phyloP scores from a whole-genome alignment of 2,329 filamentous ascomycete species.

The Xylariales sp. region DNA sequence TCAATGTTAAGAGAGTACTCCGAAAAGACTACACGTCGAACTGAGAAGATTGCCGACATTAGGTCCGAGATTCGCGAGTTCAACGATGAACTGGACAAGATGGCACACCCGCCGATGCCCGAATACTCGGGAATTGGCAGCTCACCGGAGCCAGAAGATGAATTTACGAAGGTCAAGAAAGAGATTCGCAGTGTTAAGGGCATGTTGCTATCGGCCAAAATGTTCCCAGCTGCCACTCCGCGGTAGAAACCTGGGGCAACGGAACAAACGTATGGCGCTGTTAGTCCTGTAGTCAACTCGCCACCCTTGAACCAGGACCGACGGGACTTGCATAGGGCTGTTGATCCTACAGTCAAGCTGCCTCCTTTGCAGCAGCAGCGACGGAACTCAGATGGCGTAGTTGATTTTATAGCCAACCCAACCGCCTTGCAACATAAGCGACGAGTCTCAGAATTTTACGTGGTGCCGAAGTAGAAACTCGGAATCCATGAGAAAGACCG shows the following conservation, averaged over 20 bases:
- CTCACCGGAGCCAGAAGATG: constrained; percentile 57
- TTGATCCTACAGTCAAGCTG: no score
- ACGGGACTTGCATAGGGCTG: no score
- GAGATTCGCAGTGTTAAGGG: constrained; percentile 78
- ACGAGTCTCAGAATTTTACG: no score
- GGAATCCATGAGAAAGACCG: no score
- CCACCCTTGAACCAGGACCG: no score
- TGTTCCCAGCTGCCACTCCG: constrained; percentile 53
- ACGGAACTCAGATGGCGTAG: no score
- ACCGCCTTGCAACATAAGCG: no score
- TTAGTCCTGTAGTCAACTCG: no score
- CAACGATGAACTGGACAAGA: constrained; percentile 59
- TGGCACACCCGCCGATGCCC: constrained; percentile 42
- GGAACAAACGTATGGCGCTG: no score
- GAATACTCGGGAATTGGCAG: constrained; percentile 35
- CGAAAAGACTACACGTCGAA: constrained; percentile 38
- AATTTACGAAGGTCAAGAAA: constrained; percentile 66
- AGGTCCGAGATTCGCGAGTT: constrained; percentile 53
- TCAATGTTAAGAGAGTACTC: constrained; percentile 38
- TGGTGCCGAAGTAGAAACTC: no score
- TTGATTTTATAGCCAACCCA: no score
- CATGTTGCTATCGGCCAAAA: constrained; percentile 67
- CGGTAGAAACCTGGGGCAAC: constrained; percentile 17
- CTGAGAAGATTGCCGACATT: constrained; percentile 45
- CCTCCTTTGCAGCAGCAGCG: no score